A percentile compares a stretch with the other conserved stretches of the same genome.
These are phyloP conservation scores for Xylaria sp. DNA, from an alignment of 2,329 filamentous ascomycete species.

Conservation along the genomic window DNA sequence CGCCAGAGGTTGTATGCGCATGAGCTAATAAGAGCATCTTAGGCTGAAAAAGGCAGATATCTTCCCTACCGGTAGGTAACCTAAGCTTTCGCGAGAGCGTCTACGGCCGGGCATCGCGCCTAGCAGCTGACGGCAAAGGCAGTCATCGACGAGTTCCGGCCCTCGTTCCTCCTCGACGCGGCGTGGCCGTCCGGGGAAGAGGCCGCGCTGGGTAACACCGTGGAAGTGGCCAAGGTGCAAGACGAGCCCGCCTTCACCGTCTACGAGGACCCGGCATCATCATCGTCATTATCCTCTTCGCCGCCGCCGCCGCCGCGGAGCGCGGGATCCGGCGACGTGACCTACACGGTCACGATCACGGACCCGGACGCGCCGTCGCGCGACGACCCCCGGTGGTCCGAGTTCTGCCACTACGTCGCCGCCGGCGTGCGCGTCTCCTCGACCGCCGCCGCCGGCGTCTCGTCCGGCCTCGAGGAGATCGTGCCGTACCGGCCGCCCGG, in stretches of 20 bases:
- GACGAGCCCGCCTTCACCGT: conserved; percentile 39
- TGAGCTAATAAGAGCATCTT: background rate
- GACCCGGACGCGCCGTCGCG: conserved; percentile 49
- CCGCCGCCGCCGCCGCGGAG: too few species aligned
- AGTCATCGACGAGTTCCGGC: conserved; percentile 62
- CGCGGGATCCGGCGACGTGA: too few species aligned
- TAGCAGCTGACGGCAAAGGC: background rate
- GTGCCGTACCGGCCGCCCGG: conserved; percentile 46
- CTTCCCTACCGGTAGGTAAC: conserved; percentile 36
- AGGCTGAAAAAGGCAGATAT: conserved; percentile 26
- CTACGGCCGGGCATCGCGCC: background rate
- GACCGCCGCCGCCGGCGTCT: conserved; percentile 14
- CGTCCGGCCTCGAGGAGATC: conserved; percentile 38
- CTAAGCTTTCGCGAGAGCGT: background rate
- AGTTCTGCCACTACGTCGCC: conserved; percentile 51
- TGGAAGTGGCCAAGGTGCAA: conserved; percentile 40
- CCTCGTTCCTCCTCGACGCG: conserved; percentile 53
- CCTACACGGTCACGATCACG: conserved; percentile 41
- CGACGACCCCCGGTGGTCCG: conserved; percentile 47
- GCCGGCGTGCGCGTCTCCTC: conserved; percentile 39
- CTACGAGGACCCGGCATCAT: conserved; percentile 18
- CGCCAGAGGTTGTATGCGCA: background rate
- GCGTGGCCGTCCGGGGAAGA: conserved; percentile 48
- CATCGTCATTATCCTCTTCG: too few species aligned
- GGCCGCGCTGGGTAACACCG: conserved; percentile 56